Evolutionary conservation across 2,329 filamentous ascomycete genomes (phyloP).

Genomic region (Microsporum ferrugineum): DNA sequence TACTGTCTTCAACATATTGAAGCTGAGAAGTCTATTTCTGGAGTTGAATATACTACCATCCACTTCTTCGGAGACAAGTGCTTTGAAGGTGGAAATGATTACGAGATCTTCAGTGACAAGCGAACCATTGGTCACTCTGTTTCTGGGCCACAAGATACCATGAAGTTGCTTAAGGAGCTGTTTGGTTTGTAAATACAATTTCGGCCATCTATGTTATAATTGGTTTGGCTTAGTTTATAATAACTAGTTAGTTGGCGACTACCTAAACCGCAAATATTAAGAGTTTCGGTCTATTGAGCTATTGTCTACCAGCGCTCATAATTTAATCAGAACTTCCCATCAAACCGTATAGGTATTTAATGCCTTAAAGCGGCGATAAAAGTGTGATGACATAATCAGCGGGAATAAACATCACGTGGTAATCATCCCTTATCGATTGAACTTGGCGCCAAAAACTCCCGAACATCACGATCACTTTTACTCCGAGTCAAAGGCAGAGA

Average conservation of each 20-base stretch:
- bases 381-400: background rate
- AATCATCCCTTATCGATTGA: background rate
- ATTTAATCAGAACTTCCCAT: background rate
- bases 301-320: background rate
- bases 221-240: background rate
- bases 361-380: background rate
- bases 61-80: conserved; percentile 99
- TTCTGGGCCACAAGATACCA: conserved; percentile 68
- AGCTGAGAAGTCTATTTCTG: conserved; percentile 58
- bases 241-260: background rate
- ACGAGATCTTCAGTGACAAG: conserved; percentile 76
- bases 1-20: conserved; percentile 87
- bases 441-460: background rate
- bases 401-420: background rate
- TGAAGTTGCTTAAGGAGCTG: conserved; percentile 64
- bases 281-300: background rate
- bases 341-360: background rate
- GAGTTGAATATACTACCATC: conserved; percentile 62
- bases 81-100: conserved; percentile 82
- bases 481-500: background rate
- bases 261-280: background rate
- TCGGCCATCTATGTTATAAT: background rate
- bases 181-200: conserved; percentile 38
- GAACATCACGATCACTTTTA: background rate
- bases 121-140: conserved; percentile 81